A percentile compares a stretch with the other conserved stretches of the same genome.
phyloP scores from a whole-genome alignment of 768 basidiomycete genomes.

The Serendipita sp. region DNA sequence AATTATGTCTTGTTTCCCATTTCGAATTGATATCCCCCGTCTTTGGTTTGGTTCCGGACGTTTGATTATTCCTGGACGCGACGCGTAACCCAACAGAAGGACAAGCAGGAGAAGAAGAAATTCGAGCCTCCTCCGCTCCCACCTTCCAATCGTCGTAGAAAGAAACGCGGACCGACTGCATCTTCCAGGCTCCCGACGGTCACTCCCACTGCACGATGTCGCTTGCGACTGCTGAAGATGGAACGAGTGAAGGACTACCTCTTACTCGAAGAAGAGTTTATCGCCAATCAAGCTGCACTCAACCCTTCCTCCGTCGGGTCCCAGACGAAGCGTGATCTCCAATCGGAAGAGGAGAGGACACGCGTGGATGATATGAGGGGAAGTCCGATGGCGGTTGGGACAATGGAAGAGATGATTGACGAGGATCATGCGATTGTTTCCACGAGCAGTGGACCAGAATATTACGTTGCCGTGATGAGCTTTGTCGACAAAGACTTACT shows the following conservation, averaged over 20 bases:
- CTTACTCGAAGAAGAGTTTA: slow-evolving; percentile 87
- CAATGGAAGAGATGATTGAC: slow-evolving; percentile 94
- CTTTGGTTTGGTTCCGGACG: too few relatives aligned
- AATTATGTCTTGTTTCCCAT: background rate
- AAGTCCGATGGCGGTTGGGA: slow-evolving; percentile 95
- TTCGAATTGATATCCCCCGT: too few relatives aligned
- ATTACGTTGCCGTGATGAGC: slow-evolving; percentile 93
- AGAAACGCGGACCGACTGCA: slow-evolving; percentile 74
- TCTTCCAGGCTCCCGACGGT: slow-evolving; percentile 85
- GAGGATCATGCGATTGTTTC: slow-evolving; percentile 99
- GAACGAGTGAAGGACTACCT: slow-evolving; percentile 98
- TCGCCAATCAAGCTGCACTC: slow-evolving; percentile 79
- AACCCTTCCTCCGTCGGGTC: slow-evolving; percentile 48
- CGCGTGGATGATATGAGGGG: slow-evolving; percentile 90
- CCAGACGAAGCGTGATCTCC: slow-evolving; percentile 58
- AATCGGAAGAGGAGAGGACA: slow-evolving; percentile 87
- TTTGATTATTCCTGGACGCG: slow-evolving; percentile 14
- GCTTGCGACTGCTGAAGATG: slow-evolving; percentile 85
- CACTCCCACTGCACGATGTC: slow-evolving; percentile 87
- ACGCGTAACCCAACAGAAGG: slow-evolving; percentile 31
- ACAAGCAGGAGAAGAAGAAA: slow-evolving; percentile 58
- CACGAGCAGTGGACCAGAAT: slow-evolving; percentile 86
- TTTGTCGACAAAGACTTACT: slow-evolving; percentile 96
- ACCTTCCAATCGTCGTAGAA: slow-evolving; percentile 92
- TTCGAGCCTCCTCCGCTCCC: slow-evolving; percentile 98